A percentile compares a stretch with the other conserved stretches of the same genome.
Conservation (phyloP, 306 rosid species). For the Astragalus glycyphyllos region DNA sequence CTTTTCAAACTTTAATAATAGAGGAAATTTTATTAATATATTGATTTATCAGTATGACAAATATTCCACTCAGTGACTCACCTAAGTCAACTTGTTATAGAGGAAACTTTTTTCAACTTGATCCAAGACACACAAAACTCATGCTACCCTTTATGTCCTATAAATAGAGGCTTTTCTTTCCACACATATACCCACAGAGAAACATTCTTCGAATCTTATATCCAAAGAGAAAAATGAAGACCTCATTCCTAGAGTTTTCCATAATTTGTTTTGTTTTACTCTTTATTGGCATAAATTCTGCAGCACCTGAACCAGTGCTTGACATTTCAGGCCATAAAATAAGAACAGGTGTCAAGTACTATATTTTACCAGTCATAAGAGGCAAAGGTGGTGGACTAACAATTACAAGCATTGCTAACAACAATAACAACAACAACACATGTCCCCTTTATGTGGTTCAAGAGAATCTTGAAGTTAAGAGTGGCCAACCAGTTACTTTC, state of each 20-base stretch:
- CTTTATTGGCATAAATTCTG: constrained; percentile 9
- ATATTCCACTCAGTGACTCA: no score
- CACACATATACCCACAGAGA: background rate
- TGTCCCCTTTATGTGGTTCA: constrained; percentile 65
- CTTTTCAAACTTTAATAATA: no score
- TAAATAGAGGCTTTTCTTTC: constrained; percentile 11
- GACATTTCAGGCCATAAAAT: constrained; percentile 52
- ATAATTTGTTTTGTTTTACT: constrained; percentile 35
- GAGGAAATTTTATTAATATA: no score
- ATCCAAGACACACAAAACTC: background rate
- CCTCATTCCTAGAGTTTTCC: constrained; percentile 3
- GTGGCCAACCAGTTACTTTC: constrained; percentile 52
- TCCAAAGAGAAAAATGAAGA: constrained; percentile 35
- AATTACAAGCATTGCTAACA: background rate
- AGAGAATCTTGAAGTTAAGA: constrained; percentile 38
- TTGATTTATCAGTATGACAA: no score
- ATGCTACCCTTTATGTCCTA: background rate
- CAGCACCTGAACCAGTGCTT: constrained; percentile 49
- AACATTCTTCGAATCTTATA: background rate
- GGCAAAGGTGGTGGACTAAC: constrained; percentile 53
- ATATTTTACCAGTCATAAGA: constrained; percentile 53
- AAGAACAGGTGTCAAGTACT: constrained; percentile 46
- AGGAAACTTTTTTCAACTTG: background rate
- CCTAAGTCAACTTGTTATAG: no score
- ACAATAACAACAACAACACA: constrained; percentile 26